These are phyloP conservation scores for Saururus chinensis DNA, from an alignment of 164 flowering plant genomes.

Conservation along the genomic window DNA sequence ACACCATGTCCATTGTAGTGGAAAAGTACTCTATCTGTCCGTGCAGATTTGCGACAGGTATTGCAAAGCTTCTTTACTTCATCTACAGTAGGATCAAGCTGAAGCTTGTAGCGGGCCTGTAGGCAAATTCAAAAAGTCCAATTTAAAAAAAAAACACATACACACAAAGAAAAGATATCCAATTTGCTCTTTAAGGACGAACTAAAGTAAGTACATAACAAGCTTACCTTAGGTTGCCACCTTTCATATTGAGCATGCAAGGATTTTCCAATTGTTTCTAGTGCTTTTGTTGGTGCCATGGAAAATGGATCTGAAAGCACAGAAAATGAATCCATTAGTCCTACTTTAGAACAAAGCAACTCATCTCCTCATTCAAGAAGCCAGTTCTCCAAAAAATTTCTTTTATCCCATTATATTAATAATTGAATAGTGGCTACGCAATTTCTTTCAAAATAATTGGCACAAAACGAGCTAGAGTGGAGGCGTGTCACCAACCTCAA, in stretches of 20 bases:
- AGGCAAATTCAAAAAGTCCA: background rate
- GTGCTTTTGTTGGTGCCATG: slow-evolving; percentile 86
- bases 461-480: too few species aligned
- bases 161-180: background rate
- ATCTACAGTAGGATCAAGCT: slow-evolving; percentile 89
- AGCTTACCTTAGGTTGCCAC: slow-evolving; percentile 91
- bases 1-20: slow-evolving; percentile 99
- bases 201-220: background rate
- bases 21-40: slow-evolving; percentile 86
- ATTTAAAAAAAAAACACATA: background rate
- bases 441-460: too few species aligned
- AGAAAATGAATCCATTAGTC: background rate
- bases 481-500: too few species aligned
- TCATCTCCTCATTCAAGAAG: background rate
- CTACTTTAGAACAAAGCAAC: background rate
- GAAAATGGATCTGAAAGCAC: slow-evolving; percentile 79
- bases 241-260: slow-evolving; percentile 79
- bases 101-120: slow-evolving; percentile 81
- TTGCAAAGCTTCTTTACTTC: slow-evolving; percentile 91
- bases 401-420: background rate
- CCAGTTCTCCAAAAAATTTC: background rate
- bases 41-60: slow-evolving; percentile 78
- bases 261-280: slow-evolving; percentile 75
- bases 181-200: background rate
- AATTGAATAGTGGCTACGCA: background rate